Percentiles rank a stretch among this genome's conserved stretches.
phyloP scores from a whole-genome alignment of 441 rosid genomes.

The Aleurites moluccanus region DNA sequence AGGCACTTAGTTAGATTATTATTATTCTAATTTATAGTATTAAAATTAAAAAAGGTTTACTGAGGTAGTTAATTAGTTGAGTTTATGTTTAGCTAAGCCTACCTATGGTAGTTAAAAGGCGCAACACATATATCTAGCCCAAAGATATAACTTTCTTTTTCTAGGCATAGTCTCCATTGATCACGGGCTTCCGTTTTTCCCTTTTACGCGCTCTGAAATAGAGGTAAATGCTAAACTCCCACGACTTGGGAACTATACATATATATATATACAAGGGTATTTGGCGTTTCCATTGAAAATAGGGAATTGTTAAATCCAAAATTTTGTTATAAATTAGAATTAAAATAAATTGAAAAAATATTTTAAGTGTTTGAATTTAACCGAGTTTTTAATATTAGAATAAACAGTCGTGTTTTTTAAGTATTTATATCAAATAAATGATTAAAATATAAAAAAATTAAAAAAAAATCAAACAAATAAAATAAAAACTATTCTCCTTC shows the following conservation, averaged over 20 bases:
- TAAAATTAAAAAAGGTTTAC: neutral
- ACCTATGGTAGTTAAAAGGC: neutral
- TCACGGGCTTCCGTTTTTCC: neutral
- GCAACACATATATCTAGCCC: neutral
- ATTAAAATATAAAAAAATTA: too few relatives aligned
- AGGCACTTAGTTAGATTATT: neutral
- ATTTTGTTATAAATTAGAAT: too few relatives aligned
- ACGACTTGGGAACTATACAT: neutral
- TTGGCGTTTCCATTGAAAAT: too few relatives aligned
- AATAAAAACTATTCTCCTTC: too few relatives aligned
- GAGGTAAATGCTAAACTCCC: neutral
- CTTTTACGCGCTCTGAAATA: neutral
- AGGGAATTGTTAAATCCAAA: too few relatives aligned
- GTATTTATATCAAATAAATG: too few relatives aligned
- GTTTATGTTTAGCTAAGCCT: neutral
- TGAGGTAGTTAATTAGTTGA: neutral
- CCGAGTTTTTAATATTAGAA: too few relatives aligned
- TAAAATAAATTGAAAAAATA: too few relatives aligned
- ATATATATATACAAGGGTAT: too few relatives aligned
- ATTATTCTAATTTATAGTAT: neutral
- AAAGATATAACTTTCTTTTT: neutral
- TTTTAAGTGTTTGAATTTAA: too few relatives aligned
- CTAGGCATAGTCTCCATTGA: neutral
- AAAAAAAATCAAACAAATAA: too few relatives aligned
- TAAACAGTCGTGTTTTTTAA: too few relatives aligned